Percentiles rank a stretch among this genome's conserved stretches.
Evolutionary conservation across 2,329 filamentous ascomycete species (phyloP).

Genomic region (Seiridium cupressi): DNA sequence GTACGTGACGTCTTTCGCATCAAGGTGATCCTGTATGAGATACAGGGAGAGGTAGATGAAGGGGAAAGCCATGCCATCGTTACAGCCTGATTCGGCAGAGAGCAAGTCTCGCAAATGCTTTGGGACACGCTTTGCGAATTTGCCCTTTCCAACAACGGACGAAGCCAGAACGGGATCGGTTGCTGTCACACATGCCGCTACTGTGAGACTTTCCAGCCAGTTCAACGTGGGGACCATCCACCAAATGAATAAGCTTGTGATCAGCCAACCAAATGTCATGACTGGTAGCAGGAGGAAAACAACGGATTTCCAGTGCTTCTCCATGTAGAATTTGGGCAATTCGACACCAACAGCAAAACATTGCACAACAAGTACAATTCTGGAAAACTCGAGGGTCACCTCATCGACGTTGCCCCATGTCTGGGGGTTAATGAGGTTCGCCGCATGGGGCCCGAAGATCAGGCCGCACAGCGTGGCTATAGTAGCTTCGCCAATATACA

Average conservation of each 20-base stretch:
- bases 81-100: slow-evolving; percentile 96
- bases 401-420: slow-evolving; percentile 83
- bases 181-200: slow-evolving; percentile 92
- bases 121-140: slow-evolving; percentile 95
- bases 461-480: slow-evolving; percentile 86
- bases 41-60: slow-evolving; percentile 94
- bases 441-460: slow-evolving; percentile 84
- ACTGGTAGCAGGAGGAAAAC: slow-evolving; percentile 84
- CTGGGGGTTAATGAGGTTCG: slow-evolving; percentile 73
- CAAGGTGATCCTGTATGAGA: slow-evolving; percentile 75
- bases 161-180: slow-evolving; percentile 96
- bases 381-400: slow-evolving; percentile 84
- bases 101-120: slow-evolving; percentile 95
- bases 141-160: slow-evolving; percentile 97
- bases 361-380: slow-evolving; percentile 86
- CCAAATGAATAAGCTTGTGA: slow-evolving; percentile 93
- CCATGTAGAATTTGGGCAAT: slow-evolving; percentile 94
- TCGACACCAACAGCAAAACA: slow-evolving; percentile 92
- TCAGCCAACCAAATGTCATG: slow-evolving; percentile 95
- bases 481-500: slow-evolving; percentile 98
- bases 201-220: slow-evolving; percentile 86
- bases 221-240: slow-evolving; percentile 76
- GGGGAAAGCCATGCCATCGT: slow-evolving; percentile 99
- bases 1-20: slow-evolving; percentile 67
- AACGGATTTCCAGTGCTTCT: slow-evolving; percentile 94